Evolutionary conservation across 768 basidiomycete genomes (phyloP).

Genomic region (Amanita exitialis): DNA sequence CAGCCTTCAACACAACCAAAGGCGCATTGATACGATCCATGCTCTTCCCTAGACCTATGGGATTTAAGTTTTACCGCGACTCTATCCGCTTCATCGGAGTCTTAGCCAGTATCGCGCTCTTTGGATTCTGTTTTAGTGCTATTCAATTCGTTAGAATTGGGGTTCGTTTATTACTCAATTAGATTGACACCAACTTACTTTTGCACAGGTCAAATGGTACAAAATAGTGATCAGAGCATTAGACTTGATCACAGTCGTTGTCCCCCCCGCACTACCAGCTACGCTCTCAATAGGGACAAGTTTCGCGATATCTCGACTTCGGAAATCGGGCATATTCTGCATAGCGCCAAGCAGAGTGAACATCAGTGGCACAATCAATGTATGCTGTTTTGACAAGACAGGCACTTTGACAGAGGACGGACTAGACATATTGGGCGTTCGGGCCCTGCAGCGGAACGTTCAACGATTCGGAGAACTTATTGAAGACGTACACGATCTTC

Average conservation of each 20-base stretch:
- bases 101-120: constrained; percentile 78
- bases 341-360: constrained; percentile 96
- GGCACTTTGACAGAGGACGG: constrained; percentile 98
- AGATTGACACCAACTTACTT: not conserved
- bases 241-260: constrained; percentile 94
- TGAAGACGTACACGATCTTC: constrained; percentile 79
- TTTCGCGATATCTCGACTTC: constrained; percentile 84
- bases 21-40: constrained; percentile 93
- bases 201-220: constrained; percentile 67
- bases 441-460: constrained; percentile 66
- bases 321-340: constrained; percentile 85
- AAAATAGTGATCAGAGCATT: constrained; percentile 88
- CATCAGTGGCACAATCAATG: constrained; percentile 90
- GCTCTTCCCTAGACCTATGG: constrained; percentile 97
- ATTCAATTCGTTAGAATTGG: constrained; percentile 88
- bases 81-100: constrained; percentile 88
- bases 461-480: constrained; percentile 86
- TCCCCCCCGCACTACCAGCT: constrained; percentile 94
- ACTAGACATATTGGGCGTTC: constrained; percentile 90
- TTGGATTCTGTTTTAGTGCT: constrained; percentile 89
- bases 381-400: constrained; percentile 98
- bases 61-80: constrained; percentile 97
- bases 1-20: constrained; percentile 94
- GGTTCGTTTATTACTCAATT: constrained; percentile 32
- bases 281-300: constrained; percentile 96